A percentile compares a stretch with the other conserved stretches of the same genome.
Evolutionary conservation across 805 yeast genomes (phyloP).

Genomic region (Diddensiella santjacobensis): DNA sequence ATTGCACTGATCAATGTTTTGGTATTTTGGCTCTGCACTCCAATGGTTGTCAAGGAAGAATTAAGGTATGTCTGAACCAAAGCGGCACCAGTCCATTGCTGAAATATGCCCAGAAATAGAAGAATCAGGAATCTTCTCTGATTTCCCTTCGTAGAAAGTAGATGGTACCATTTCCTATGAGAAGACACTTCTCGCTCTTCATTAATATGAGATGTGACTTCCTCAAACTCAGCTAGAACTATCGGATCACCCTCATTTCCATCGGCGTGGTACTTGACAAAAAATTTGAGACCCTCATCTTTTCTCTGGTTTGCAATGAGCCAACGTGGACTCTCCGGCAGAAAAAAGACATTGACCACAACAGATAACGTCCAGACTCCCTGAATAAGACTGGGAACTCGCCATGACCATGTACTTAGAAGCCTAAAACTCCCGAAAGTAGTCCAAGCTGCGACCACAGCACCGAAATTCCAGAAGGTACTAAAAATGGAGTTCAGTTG

Average conservation of each 20-base stretch:
- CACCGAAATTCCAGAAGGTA: slow-evolving; percentile 15
- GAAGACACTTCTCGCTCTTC: slow-evolving; percentile 5
- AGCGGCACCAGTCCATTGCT: slow-evolving; percentile 9
- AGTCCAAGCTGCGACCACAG: slow-evolving; percentile 43
- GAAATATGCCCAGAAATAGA: slow-evolving; percentile 9
- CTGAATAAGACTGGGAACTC: slow-evolving; percentile 72
- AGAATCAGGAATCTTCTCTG: slow-evolving; percentile 13
- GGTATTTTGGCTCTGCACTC: slow-evolving; percentile 36
- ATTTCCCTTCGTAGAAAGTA: slow-evolving; percentile 15
- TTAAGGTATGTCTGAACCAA: slow-evolving; percentile 40
- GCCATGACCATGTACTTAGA: slow-evolving; percentile 48
- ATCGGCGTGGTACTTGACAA: slow-evolving; percentile 31
- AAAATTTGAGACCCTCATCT: slow-evolving; percentile 39
- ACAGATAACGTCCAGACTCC: slow-evolving; percentile 55
- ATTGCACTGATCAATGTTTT: not conserved
- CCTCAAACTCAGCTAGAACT: slow-evolving; percentile 23
- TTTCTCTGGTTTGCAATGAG: slow-evolving; percentile 46
- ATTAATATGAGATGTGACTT: slow-evolving; percentile 8
- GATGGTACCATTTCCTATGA: slow-evolving; percentile 14
- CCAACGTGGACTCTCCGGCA: slow-evolving; percentile 42
- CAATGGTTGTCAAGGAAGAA: slow-evolving; percentile 49
- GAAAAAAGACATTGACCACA: slow-evolving; percentile 39
- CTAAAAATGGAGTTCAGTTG: slow-evolving; percentile 19
- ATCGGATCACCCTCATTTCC: slow-evolving; percentile 15
- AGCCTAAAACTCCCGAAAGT: slow-evolving; percentile 57